Evolutionary conservation across 306 rosid genomes (phyloP), one percentile per base, ranked within the genome.

Genomic region (Pyrus communis): DNA sequence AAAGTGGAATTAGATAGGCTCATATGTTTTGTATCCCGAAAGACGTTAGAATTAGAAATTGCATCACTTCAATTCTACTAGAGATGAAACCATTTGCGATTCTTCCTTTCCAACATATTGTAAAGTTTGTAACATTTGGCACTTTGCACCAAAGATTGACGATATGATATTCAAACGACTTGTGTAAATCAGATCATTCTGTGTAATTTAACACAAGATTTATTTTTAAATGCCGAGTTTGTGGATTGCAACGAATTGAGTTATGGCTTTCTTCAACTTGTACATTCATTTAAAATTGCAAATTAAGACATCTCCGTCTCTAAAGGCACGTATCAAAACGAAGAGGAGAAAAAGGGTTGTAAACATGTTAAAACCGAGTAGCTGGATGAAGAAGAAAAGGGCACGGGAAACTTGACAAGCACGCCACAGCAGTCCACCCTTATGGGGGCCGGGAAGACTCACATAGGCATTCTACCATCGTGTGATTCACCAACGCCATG

Each of bases 51-150:
- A 58, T 52, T 31, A 35, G 77, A 75, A 73, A 28, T 64, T 70
- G 65, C 25, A 70, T 45, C 22, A 45, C 61, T 66, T 54, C 22
- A 54, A n/a, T 54, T 54, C 51, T 52, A 51, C 35, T 27, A 35
- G 28, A 63, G 69, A 69, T 52, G 64, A 46, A 42, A 73, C 45
- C 51, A 21, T 43, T 38, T 11, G 46, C 62, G 60, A 25, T 43
- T 11, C 17, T 74, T 73, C 59, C 11, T 9, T 66, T 31, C 55
- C 42, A 19, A 25, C 43, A 40, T 4, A 5, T 66, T 68, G 77
- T 74, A 43, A 74, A 60, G 69, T 27, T 74, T 17, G 6, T 27
- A 43, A 38, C 70, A 27, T 62, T 74, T 42, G 67, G 54, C 65
- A 43, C 45, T 10, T 70, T 71, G 13, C 14, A 14, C 42, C 42